phyloP scores from a whole-genome alignment of 2,329 filamentous ascomycete species.

The Ceratocystiopsis brevicomis region DNA sequence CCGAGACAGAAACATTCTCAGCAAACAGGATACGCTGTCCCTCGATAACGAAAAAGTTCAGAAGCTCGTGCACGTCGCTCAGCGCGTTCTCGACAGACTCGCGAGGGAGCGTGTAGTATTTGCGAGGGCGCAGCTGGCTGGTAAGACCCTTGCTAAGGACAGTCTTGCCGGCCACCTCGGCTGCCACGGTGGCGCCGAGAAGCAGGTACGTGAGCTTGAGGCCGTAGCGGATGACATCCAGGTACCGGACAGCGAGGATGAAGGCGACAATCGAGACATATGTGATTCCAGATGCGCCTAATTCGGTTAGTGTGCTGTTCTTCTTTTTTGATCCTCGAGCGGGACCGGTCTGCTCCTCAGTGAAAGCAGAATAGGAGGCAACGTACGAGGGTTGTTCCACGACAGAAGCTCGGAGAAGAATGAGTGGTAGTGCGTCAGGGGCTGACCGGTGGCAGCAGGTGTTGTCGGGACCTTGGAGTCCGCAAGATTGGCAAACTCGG shows the following conservation, averaged over 20 bases:
- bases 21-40: conserved; percentile 48
- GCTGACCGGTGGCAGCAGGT: conserved; percentile 39
- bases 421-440: conserved; percentile 50
- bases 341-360: too few relatives aligned
- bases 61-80: conserved; percentile 45
- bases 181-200: conserved; percentile 38
- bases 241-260: conserved; percentile 46
- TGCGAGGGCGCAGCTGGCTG: conserved; percentile 45
- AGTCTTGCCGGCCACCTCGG: conserved; percentile 42
- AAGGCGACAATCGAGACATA: conserved; percentile 36
- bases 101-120: conserved; percentile 47
- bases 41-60: conserved; percentile 57
- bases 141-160: conserved; percentile 42
- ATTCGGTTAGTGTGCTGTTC: neutral
- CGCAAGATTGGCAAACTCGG: conserved; percentile 39
- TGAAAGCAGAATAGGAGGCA: too few relatives aligned
- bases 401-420: conserved; percentile 51
- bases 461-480: conserved; percentile 32
- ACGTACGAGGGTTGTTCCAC: conserved; percentile 49
- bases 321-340: neutral
- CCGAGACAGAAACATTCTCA: conserved; percentile 44
- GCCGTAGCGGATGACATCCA: conserved; percentile 44
- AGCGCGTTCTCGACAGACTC: conserved; percentile 41
- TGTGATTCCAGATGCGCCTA: conserved; percentile 46
- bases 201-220: conserved; percentile 48